Evolutionary conservation across 129 eudicot genomes (phyloP).

Genomic region (Cynara cardunculus): DNA sequence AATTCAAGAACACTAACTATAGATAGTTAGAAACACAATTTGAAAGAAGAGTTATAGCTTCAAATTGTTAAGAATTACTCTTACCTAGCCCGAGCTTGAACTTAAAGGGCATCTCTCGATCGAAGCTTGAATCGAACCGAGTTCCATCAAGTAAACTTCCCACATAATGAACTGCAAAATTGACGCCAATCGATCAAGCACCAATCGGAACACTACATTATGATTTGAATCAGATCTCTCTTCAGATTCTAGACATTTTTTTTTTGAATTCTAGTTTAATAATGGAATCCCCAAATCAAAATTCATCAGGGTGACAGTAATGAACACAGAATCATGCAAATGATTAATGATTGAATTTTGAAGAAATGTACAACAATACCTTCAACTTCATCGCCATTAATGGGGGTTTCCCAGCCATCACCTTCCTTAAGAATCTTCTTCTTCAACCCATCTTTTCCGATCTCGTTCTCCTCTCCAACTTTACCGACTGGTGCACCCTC

Average conservation of each 20-base stretch:
- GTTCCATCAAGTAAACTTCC: slow-evolving; percentile 35
- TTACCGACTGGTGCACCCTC: neutral
- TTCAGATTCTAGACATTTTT: neutral
- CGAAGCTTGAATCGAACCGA: slow-evolving; percentile 31
- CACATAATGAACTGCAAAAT: slow-evolving; percentile 31
- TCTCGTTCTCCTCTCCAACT: slow-evolving; percentile 22
- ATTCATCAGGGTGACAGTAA: neutral
- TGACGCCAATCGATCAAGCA: neutral
- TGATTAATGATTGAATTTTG: neutral
- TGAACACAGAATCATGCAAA: neutral
- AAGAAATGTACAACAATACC: slow-evolving; percentile 2
- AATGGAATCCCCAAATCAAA: neutral
- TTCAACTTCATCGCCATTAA: slow-evolving; percentile 37
- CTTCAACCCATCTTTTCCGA: slow-evolving; percentile 32
- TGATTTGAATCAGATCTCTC: neutral
- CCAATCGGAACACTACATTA: neutral
- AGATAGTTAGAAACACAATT: neutral
- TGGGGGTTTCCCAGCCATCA: slow-evolving; percentile 30
- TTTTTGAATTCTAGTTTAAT: neutral
- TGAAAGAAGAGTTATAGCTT: neutral
- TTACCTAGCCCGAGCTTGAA: slow-evolving; percentile 40
- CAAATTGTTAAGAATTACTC: neutral
- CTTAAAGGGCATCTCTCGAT: slow-evolving; percentile 32
- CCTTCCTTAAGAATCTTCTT: slow-evolving; percentile 31
- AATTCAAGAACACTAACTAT: neutral